Base-by-base conservation (phyloP, 108 stramenopile species). In the Cyclotella baltica region DNA sequence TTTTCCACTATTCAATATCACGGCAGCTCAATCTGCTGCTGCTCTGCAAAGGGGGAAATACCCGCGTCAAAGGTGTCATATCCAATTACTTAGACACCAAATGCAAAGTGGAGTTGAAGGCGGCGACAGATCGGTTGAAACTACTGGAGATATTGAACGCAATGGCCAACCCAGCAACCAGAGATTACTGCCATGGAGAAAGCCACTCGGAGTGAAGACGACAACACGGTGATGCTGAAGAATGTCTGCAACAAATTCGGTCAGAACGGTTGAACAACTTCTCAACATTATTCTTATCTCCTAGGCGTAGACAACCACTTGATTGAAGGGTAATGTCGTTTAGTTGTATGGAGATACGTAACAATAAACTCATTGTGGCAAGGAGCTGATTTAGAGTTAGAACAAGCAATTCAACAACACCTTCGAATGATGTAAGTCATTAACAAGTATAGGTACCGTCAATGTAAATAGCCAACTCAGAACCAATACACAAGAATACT, bases 31-130 rank as follows among this genome's bases (percentile, higher is more conserved):
- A 16, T 33, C 63, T 2, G 27, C 43, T 3, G 50, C 40, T 13
- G 31, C 65, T 28, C 35, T 29, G 61, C 36, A 62, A 37, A 19
- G 28, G 19, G 20, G 38, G 30, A 22, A 85, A 85, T 62, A 85
- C 85, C 4, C 81, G 85, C 27, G 85, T 85, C 58, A 85, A 85
- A 58, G 85, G 81, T 2, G 81, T 85, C 29, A 53, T 85, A 31
- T 37, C 77, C 53, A 81, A 85, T 69, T 81, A 80, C 50, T 40
- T 64, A 1, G 77, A 61, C 30, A 76, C 65, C 22, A 25, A 38
- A 53, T 37, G 73, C 8, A 63, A 69, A 19, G 77, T 68, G 56
- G 36, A 83, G 66, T 40, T 73, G 46, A 55, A 27, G 56, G 30
- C 46, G 72, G 72, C 64, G 9, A 40, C 43, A 20, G 72, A 77